A percentile compares a stretch with the other conserved stretches of the same genome.
These are phyloP conservation scores for Perilla frutescens DNA, from an alignment of 257 asterid genomes.

Conservation along the genomic window DNA sequence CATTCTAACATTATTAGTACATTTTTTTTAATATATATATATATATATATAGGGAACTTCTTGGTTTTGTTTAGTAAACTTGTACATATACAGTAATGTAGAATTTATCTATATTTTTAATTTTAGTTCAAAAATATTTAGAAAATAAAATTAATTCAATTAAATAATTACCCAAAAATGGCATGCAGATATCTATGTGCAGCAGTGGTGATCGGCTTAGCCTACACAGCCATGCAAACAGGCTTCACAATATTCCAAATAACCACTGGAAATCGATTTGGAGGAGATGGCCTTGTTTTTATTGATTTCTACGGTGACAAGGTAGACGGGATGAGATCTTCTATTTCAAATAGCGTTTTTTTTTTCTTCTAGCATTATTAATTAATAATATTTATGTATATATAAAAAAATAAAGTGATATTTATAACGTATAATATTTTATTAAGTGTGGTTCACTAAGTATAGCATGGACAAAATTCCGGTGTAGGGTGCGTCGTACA, in stretches of 20 bases:
- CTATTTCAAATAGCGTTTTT: too few relatives aligned
- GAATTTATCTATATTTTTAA: background rate
- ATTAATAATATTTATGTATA: too few relatives aligned
- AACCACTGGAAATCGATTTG: constrained; percentile 46
- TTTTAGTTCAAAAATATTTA: background rate
- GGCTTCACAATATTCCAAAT: constrained; percentile 35
- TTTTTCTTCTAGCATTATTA: too few relatives aligned
- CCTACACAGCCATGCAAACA: constrained; percentile 42
- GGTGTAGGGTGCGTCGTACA: constrained; percentile 45
- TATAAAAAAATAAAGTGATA: background rate
- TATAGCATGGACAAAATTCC: background rate
- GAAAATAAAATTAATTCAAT: background rate
- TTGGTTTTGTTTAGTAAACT: too few relatives aligned
- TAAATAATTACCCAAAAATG: background rate
- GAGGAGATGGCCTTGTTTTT: constrained; percentile 41
- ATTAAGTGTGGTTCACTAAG: too few relatives aligned
- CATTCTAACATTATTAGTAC: too few relatives aligned
- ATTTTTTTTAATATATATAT: too few relatives aligned
- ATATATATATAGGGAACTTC: too few relatives aligned
- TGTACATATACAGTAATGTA: background rate
- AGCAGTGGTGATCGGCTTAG: constrained; percentile 40
- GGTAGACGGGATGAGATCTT: constrained; percentile 24
- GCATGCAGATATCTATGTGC: constrained; percentile 47
- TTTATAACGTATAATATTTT: background rate
- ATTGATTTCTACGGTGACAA: constrained; percentile 55